Evolutionary conservation across 2,329 filamentous ascomycete species (phyloP).

Genomic region (Microthyrium microscopicum): DNA sequence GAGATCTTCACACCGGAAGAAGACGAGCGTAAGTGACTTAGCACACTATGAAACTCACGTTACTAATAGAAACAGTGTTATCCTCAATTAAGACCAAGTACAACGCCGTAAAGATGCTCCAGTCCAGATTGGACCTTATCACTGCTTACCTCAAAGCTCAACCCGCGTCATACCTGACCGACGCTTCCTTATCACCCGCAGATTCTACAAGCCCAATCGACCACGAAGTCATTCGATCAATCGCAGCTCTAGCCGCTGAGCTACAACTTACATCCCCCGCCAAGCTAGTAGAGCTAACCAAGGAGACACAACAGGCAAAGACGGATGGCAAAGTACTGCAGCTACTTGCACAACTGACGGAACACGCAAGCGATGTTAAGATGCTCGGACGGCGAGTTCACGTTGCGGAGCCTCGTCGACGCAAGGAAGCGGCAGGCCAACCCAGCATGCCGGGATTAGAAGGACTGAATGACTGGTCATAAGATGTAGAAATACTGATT

Average conservation of each 20-base stretch:
- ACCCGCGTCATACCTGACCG: conserved; percentile 46
- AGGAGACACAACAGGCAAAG: conserved; percentile 5
- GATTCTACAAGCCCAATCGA: conserved; percentile 16
- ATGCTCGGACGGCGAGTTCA: conserved; percentile 5
- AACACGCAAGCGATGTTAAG: conserved; percentile 3
- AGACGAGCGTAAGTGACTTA: conserved; percentile 38
- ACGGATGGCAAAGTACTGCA: conserved; percentile 7
- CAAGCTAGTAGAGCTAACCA: conserved; percentile 26
- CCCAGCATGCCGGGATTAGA: too few relatives aligned
- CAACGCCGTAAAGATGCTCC: conserved; percentile 88
- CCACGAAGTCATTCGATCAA: conserved; percentile 66
- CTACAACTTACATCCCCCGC: conserved; percentile 67
- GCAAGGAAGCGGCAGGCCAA: not conserved
- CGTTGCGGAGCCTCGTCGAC: conserved; percentile 5
- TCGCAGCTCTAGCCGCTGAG: conserved; percentile 70
- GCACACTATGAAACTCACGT: conserved; percentile 2
- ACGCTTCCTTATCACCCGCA: conserved; percentile 22
- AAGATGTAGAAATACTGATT: too few relatives aligned
- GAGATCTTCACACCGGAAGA: conserved; percentile 39
- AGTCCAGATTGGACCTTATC: conserved; percentile 39
- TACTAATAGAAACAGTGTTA: conserved; percentile 28
- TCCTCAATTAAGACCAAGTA: conserved; percentile 65
- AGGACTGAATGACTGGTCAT: too few relatives aligned
- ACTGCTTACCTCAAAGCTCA: conserved; percentile 57
- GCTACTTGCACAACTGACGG: conserved; percentile 5